Conservation (phyloP, 176 grass and related monocot species). For the Tillandsia leiboldiana region DNA sequence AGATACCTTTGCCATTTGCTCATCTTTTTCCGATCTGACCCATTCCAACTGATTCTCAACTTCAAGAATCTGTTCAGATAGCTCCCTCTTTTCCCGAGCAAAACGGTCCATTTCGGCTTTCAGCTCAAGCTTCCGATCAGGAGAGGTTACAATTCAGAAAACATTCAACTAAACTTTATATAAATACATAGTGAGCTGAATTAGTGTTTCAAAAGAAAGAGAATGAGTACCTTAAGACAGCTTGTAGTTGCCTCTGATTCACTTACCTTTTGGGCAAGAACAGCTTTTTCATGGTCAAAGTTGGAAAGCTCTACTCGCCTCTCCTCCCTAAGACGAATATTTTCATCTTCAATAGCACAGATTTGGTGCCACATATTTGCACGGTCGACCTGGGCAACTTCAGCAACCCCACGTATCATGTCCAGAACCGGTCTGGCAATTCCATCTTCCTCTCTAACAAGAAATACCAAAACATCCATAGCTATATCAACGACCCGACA, state of each 20-base stretch:
- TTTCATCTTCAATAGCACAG: constrained; percentile 73
- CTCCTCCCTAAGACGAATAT: constrained; percentile 62
- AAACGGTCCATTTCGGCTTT: constrained; percentile 65
- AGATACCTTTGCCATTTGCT: constrained; percentile 67
- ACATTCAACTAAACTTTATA: constrained; percentile 18
- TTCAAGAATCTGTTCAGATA: constrained; percentile 51
- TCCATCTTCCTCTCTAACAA: constrained; percentile 70
- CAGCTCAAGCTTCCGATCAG: constrained; percentile 56
- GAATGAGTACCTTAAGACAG: constrained; percentile 55
- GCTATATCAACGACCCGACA: constrained; percentile 70
- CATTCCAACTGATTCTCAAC: constrained; percentile 90
- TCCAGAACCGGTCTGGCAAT: constrained; percentile 66
- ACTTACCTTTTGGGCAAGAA: constrained; percentile 33
- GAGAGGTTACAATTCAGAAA: constrained; percentile 25
- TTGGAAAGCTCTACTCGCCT: constrained; percentile 59
- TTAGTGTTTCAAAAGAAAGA: constrained; percentile 7
- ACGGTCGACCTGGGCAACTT: constrained; percentile 74
- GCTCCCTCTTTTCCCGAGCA: constrained; percentile 53
- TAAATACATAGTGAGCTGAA: constrained; percentile 1
- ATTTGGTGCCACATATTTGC: constrained; percentile 90
- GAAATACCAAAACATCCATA: constrained; percentile 91
- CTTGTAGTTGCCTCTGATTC: constrained; percentile 47
- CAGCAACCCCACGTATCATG: constrained; percentile 70
- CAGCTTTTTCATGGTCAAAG: constrained; percentile 50
- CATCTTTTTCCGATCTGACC: constrained; percentile 87